Percentiles rank a stretch among this genome's conserved stretches.
phyloP scores from a whole-genome alignment of 2,329 filamentous ascomycete species.

The Fusarium domesticum region DNA sequence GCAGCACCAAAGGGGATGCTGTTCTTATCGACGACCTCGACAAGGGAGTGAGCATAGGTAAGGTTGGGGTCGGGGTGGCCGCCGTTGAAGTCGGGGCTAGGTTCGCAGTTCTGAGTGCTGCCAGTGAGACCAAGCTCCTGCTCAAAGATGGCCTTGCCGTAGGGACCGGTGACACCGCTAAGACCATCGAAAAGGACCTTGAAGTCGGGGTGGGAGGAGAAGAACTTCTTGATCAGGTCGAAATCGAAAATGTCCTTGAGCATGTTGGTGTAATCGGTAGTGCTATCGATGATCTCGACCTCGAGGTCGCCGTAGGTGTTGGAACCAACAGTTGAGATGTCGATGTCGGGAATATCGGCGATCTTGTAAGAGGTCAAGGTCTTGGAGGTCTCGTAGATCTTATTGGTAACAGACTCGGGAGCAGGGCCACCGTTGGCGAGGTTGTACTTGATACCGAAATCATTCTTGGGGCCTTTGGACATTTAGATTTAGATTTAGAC shows the following conservation, averaged over 20 bases:
- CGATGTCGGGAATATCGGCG: conserved; percentile 78
- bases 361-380: conserved; percentile 89
- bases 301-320: conserved; percentile 82
- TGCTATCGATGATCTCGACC: conserved; percentile 93
- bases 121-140: conserved; percentile 81
- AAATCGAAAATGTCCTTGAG: conserved; percentile 99
- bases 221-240: conserved; percentile 90
- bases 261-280: conserved; percentile 87
- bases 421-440: conserved; percentile 92
- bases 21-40: conserved; percentile 88
- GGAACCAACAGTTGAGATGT: conserved; percentile 78
- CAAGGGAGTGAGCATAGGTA: conserved; percentile 91
- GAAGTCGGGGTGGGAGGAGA: conserved; percentile 82
- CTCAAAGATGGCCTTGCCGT: conserved; percentile 92
- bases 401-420: conserved; percentile 95
- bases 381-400: conserved; percentile 93
- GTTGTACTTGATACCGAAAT: conserved; percentile 99
- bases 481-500: background rate
- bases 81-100: conserved; percentile 92
- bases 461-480: conserved; percentile 73
- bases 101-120: conserved; percentile 84
- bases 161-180: conserved; percentile 91
- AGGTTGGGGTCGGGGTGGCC: conserved; percentile 98
- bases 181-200: conserved; percentile 96
- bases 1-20: conserved; percentile 94